These are phyloP conservation scores for Rasamsonia emersonii DNA, from an alignment of 2,329 filamentous ascomycete species.

Conservation along the genomic window DNA sequence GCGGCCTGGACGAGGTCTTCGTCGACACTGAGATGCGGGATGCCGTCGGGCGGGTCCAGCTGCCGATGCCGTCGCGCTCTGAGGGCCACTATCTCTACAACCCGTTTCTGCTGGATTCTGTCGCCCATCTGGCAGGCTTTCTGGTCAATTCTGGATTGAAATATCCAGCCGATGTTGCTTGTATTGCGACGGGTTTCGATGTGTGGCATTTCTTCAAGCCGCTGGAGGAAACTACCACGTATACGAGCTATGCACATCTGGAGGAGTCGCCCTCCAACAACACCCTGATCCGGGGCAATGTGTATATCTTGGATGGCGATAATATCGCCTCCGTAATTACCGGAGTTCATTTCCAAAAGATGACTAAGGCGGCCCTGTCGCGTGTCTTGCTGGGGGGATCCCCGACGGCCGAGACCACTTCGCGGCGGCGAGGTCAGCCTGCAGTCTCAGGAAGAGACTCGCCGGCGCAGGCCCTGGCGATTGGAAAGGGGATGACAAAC, in stretches of 20 bases:
- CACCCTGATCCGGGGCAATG: slow-evolving; percentile 43
- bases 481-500: too few species aligned
- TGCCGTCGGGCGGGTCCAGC: slow-evolving; percentile 11
- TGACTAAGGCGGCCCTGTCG: slow-evolving; percentile 3
- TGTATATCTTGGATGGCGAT: slow-evolving; percentile 39
- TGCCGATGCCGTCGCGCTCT: slow-evolving; percentile 2
- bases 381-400: not conserved
- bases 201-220: slow-evolving; percentile 24
- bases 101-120: slow-evolving; percentile 14
- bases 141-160: slow-evolving; percentile 14
- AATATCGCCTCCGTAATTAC: slow-evolving; percentile 3
- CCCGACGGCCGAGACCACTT: slow-evolving; percentile 2
- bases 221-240: slow-evolving; percentile 12
- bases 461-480: too few species aligned
- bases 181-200: slow-evolving; percentile 1
- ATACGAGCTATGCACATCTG: slow-evolving; percentile 25
- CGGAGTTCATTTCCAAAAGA: slow-evolving; percentile 7
- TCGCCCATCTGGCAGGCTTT: slow-evolving; percentile 19
- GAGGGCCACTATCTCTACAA: slow-evolving; percentile 9
- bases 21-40: slow-evolving; percentile 13
- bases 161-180: slow-evolving; percentile 3
- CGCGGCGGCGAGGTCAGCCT: too few species aligned
- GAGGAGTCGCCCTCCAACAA: slow-evolving; percentile 11
- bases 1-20: slow-evolving; percentile 17
- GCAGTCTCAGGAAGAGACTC: too few species aligned